Conservation (phyloP, 805 yeast genomes). For the Wickerhamiella slavikovae region DNA sequence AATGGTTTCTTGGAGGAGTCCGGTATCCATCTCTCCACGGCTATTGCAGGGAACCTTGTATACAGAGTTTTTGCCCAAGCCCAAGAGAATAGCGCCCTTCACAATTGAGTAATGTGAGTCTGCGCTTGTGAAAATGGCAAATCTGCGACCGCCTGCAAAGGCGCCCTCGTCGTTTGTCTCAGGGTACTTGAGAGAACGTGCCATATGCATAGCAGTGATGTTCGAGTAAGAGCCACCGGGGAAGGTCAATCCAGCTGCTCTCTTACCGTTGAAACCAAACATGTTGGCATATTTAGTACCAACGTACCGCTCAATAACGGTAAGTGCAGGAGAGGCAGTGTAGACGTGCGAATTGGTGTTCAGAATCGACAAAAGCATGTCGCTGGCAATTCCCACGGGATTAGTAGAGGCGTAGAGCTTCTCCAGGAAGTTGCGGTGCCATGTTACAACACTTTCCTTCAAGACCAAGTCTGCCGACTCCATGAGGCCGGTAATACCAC, state of each 20-base stretch:
- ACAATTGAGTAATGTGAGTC: slow-evolving; percentile 69
- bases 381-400: slow-evolving; percentile 64
- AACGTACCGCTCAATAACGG: slow-evolving; percentile 51
- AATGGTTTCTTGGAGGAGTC: slow-evolving; percentile 27
- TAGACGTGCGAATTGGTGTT: slow-evolving; percentile 74
- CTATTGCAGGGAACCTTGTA: slow-evolving; percentile 38
- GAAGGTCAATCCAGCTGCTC: slow-evolving; percentile 67
- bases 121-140: slow-evolving; percentile 49
- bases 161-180: slow-evolving; percentile 49
- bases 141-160: slow-evolving; percentile 20
- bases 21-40: slow-evolving; percentile 36
- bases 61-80: slow-evolving; percentile 43
- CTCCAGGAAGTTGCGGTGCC: slow-evolving; percentile 76
- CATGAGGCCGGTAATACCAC: slow-evolving; percentile 25
- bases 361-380: slow-evolving; percentile 40
- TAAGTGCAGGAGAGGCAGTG: slow-evolving; percentile 64
- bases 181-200: slow-evolving; percentile 44
- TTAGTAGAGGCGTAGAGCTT: slow-evolving; percentile 71
- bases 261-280: slow-evolving; percentile 31
- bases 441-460: slow-evolving; percentile 53
- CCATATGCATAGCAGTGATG: slow-evolving; percentile 57
- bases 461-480: slow-evolving; percentile 34
- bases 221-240: slow-evolving; percentile 82
- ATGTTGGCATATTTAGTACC: slow-evolving; percentile 45
- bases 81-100: slow-evolving; percentile 59